Percentiles rank a stretch among this genome's conserved stretches.
These are phyloP conservation scores for Vigna reflexopilosa DNA, from an alignment of 306 rosid genomes.

Conservation along the genomic window DNA sequence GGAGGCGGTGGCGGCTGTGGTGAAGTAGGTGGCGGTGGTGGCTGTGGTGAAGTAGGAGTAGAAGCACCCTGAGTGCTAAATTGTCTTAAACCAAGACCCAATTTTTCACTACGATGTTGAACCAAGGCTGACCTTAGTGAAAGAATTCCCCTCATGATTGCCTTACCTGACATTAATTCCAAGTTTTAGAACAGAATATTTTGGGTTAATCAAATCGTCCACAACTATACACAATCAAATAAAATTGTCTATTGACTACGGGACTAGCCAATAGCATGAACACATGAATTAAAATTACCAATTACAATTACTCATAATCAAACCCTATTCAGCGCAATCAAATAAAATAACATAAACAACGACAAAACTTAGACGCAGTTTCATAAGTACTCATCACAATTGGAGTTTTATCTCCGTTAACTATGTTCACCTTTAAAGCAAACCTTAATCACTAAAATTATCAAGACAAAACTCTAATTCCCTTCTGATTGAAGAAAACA, in stretches of 20 bases:
- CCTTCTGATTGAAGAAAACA: not conserved
- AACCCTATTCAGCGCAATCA: conserved; percentile 13
- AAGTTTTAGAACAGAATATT: conserved; percentile 24
- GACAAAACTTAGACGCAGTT: not conserved
- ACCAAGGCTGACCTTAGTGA: conserved; percentile 62
- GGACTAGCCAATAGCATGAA: conserved; percentile 17
- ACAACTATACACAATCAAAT: not conserved
- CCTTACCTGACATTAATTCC: conserved; percentile 58
- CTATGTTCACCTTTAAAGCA: not conserved
- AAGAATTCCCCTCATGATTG: conserved; percentile 77
- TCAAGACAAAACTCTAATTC: not conserved
- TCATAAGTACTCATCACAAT: not conserved
- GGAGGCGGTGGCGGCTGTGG: conserved; percentile 96
- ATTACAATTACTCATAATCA: conserved; percentile 7
- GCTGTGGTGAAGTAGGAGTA: conserved; percentile 69
- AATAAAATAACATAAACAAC: conserved; percentile 20
- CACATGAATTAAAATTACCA: conserved; percentile 6
- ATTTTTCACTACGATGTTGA: conserved; percentile 52
- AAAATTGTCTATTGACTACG: not conserved
- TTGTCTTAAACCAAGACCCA: conserved; percentile 62
- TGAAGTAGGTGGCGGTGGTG: conserved; percentile 76
- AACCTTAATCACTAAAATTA: not conserved
- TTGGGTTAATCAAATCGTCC: conserved; percentile 8
- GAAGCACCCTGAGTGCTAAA: conserved; percentile 86
- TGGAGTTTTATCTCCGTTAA: not conserved